Evolutionary conservation across 2,329 filamentous ascomycete genomes (phyloP).

Genomic region (Sarocladium brachiariae): DNA sequence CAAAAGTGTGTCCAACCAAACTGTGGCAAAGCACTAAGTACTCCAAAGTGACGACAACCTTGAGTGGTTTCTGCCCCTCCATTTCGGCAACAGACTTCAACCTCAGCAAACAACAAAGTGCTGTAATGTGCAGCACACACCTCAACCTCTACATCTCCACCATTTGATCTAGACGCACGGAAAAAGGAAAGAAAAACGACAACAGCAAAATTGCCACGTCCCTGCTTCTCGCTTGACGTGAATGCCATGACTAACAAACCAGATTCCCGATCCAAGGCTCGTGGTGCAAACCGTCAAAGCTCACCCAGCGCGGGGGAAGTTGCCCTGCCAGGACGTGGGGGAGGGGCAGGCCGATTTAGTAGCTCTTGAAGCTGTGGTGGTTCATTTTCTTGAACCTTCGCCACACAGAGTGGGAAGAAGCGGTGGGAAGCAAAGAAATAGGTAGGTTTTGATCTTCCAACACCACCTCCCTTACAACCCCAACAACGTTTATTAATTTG

Average conservation of each 20-base stretch:
- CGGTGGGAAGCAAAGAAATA: background rate
- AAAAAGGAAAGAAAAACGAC: background rate
- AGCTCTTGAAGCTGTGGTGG: background rate
- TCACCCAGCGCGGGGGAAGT: background rate
- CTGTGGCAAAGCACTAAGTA: no score
- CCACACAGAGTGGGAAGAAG: background rate
- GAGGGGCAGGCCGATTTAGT: constrained; percentile 5
- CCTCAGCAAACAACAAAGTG: no score
- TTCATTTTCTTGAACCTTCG: background rate
- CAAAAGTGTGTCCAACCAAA: no score
- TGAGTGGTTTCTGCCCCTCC: no score
- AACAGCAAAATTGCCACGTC: background rate
- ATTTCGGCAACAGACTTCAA: no score
- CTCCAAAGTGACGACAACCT: no score
- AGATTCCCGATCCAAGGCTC: constrained; percentile 3
- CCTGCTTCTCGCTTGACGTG: background rate
- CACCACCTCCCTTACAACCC: background rate
- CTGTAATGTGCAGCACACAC: no score
- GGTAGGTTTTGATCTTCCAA: background rate
- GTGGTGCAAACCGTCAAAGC: constrained; percentile 1
- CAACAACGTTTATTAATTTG: background rate
- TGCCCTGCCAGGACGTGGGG: constrained; percentile 3
- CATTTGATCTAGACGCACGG: background rate
- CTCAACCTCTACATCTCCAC: background rate
- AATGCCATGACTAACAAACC: constrained; percentile 5